Base-by-base conservation (phyloP, 768 basidiomycete species). In the Botryobasidium botryosum region DNA sequence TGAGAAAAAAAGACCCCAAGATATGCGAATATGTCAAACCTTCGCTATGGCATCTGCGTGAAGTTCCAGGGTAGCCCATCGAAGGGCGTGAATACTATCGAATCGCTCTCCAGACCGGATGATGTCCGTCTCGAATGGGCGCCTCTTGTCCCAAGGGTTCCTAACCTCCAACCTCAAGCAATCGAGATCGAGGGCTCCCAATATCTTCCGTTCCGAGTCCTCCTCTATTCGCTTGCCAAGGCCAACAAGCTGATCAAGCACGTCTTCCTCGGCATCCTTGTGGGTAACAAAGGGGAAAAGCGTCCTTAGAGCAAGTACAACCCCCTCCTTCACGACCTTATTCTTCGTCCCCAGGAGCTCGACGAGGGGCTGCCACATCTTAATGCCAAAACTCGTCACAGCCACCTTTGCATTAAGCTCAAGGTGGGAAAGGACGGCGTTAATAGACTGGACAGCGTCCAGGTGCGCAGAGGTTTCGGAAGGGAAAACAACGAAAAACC, bases 301-400 rank as follows among this genome's bases (percentile, higher is more conserved):
- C 12, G 68, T 64, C 15, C 73, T 72, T 17, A 94, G 61, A 20
- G 84, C 68, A n/a, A 77, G 68, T 24, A 90, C 64, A 15, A 96
- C 64, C 35, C 75, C 71, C 58, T 91, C 88, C 57, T 90, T 88
- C 52, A 81, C 63, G 6, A 66, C 59, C 47, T 71, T 76, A 57
- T 76, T 78, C 61, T 85, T 87, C 15, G 79, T 79, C 2, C 68
- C 67, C 87, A 87, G 94, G 21, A 92, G 61, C 2, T 61, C 62
- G 2, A 88, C 65, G 4, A 96, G 55, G 2, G 59, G 59, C 37
- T 73, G 62, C 76, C 88, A 85, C 1, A 77, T 63, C 24, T 61
- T 60, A 4, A 64, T 60, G 0, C 83, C 80, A 51, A 85, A 79
- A 15, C 59, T 58, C 6, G 69, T 66, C 29, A 85, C 71, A 2